Conservation (phyloP, 2,329 filamentous ascomycete species). For the Alternaria infectoria region DNA sequence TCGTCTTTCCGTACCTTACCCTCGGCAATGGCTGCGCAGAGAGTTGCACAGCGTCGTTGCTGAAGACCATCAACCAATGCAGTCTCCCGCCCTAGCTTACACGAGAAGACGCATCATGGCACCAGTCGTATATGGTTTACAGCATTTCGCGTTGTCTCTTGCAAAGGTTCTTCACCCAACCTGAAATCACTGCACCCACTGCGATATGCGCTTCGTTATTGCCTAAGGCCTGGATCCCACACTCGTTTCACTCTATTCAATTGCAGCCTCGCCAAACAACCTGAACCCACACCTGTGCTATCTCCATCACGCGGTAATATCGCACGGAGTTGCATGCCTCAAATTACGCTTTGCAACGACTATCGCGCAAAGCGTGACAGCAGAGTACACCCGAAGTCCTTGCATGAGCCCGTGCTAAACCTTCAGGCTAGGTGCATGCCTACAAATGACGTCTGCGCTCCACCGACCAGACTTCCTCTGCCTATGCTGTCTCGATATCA, state of each 20-base stretch:
- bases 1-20: not conserved
- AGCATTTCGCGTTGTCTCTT: not conserved
- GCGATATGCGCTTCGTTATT: not conserved
- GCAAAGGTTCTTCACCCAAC: not conserved
- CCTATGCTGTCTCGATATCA: not conserved
- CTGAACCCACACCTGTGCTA: not conserved
- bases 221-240: not conserved
- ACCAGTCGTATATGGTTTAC: not conserved
- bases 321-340: not conserved
- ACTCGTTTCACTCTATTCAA: slow-evolving; percentile 7
- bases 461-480: not conserved
- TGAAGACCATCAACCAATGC: slow-evolving; percentile 8
- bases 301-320: not conserved
- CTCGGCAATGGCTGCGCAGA: not conserved
- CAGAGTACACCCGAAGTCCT: not conserved
- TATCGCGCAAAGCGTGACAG: not conserved
- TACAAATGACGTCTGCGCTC: not conserved
- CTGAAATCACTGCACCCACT: not conserved
- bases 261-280: not conserved
- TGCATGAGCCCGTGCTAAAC: not conserved
- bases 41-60: not conserved
- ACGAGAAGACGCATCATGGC: not conserved
- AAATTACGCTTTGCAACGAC: not conserved
- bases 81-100: not conserved
- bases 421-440: not conserved